phyloP scores from a whole-genome alignment of 805 yeast species.

The Diddensiella transvaalensis region DNA sequence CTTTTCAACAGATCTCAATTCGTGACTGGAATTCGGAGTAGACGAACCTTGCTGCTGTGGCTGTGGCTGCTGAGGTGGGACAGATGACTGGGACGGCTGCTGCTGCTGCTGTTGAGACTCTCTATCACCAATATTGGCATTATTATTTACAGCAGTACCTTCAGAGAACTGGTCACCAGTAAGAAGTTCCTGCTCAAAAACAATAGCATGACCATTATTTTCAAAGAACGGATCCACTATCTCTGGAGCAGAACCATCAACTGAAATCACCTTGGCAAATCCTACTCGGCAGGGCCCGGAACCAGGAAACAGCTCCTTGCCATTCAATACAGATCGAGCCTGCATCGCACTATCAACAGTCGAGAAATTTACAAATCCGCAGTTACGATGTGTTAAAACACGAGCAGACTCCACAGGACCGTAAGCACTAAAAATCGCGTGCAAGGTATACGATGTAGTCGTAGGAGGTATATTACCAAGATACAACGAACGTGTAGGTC shows the following conservation, averaged over 20 bases:
- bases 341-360: conserved; percentile 71
- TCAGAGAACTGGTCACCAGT: neutral
- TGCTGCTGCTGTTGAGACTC: conserved; percentile 5
- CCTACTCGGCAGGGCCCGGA: conserved; percentile 69
- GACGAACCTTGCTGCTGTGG: neutral
- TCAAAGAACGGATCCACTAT: neutral
- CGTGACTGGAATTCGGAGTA: neutral
- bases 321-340: conserved; percentile 74
- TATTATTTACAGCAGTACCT: neutral
- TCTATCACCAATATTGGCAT: neutral
- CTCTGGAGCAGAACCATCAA: neutral
- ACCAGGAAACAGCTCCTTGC: conserved; percentile 79
- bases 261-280: conserved; percentile 64
- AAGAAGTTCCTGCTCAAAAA: conserved; percentile 1
- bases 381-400: conserved; percentile 43
- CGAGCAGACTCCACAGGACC: conserved; percentile 62
- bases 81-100: too few species aligned
- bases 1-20: neutral
- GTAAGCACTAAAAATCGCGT: conserved; percentile 57
- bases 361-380: conserved; percentile 69
- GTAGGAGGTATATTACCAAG: conserved; percentile 74
- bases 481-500: conserved; percentile 64
- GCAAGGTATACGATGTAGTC: conserved; percentile 51
- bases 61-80: neutral
- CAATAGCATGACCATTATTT: neutral